Evolutionary conservation across 768 basidiomycete genomes (phyloP).

Genomic region (Pulveroboletus sp.): DNA sequence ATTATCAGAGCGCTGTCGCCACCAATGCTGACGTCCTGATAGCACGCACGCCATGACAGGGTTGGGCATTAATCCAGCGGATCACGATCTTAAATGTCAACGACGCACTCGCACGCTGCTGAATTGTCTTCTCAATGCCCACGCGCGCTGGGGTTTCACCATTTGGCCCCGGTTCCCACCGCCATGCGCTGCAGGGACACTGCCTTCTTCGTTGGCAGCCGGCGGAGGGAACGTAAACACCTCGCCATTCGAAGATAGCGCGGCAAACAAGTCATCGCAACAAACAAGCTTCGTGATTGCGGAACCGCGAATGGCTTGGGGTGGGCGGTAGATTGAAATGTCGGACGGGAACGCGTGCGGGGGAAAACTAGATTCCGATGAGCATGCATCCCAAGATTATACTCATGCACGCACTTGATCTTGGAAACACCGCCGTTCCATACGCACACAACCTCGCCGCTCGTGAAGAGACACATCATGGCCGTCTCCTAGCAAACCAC

Average conservation of each 20-base stretch:
- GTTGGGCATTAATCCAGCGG: neutral
- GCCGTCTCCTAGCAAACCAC: slow-evolving; percentile 65
- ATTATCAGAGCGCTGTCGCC: slow-evolving; percentile 85
- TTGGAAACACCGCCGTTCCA: slow-evolving; percentile 74
- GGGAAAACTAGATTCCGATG: slow-evolving; percentile 54
- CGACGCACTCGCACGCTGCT: slow-evolving; percentile 68
- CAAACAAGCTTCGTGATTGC: slow-evolving; percentile 75
- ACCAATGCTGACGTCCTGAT: slow-evolving; percentile 83
- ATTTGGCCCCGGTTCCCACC: slow-evolving; percentile 32
- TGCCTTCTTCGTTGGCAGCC: slow-evolving; percentile 28
- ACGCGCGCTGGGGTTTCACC: slow-evolving; percentile 81
- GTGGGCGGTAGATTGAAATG: slow-evolving; percentile 77
- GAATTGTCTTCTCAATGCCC: slow-evolving; percentile 84
- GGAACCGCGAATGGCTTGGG: slow-evolving; percentile 65
- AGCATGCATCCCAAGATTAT: neutral
- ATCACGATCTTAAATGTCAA: neutral
- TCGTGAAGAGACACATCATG: slow-evolving; percentile 76
- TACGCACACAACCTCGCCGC: slow-evolving; percentile 77
- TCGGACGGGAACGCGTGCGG: slow-evolving; percentile 70
- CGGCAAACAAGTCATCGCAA: slow-evolving; percentile 78
- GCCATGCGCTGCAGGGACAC: slow-evolving; percentile 1
- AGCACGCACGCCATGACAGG: neutral
- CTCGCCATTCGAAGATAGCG: slow-evolving; percentile 83
- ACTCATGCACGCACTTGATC: slow-evolving; percentile 52
- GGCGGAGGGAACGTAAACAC: slow-evolving; percentile 75